Base-by-base conservation (phyloP, 2,329 filamentous ascomycete genomes). In the Calonectria honghensis region DNA sequence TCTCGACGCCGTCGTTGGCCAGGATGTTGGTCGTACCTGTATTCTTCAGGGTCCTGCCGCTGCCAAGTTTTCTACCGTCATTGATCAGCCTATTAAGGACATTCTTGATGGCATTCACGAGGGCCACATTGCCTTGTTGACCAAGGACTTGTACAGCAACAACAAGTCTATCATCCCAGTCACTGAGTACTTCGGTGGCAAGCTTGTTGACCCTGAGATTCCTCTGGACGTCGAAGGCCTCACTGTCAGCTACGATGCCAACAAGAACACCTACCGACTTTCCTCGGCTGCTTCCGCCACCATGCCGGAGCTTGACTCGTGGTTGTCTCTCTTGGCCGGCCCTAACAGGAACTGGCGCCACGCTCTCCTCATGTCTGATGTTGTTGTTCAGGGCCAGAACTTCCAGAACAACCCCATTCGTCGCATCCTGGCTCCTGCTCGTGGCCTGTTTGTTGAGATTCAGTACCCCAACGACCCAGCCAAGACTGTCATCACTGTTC, bases 391-490 rank as follows among this genome's bases (percentile, higher is more conserved):
- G 85, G 97, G 96, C 20, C 94, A 98, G 85, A 96, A 97, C 83
- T 98, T 98, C 88, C 95, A 98, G 88, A 98, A 95, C 73, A 99
- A 99, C 87, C 97, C 97, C 0, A 94, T 98, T 87, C 94, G 93
- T 84, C 93, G 96, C 72, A 96, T 99, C 74, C 96, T 98, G 78
- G 93, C 95, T 14, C 97, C 97, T 18, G 91, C 93, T 18, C 93
- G 93, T 41, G 97, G 97, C 61, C 92, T 98, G 85, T 94, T 96
- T 74, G 95, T 99, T 41, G 97, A 99, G 87, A 94, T 99, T 75
- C 85, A 90, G 29, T 88, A 96, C 82, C 96, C 96, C 29, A 93
- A 96, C 73, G 93, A 98, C 52, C 93, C 96, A 5, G 86, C 91
- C 74, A 96, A 95, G 88, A 98, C 96, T 3, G 90, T 93, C 69